phyloP scores from a whole-genome alignment of 2,329 filamentous ascomycete genomes.

The Hymenotorrendiella dingleyae region DNA sequence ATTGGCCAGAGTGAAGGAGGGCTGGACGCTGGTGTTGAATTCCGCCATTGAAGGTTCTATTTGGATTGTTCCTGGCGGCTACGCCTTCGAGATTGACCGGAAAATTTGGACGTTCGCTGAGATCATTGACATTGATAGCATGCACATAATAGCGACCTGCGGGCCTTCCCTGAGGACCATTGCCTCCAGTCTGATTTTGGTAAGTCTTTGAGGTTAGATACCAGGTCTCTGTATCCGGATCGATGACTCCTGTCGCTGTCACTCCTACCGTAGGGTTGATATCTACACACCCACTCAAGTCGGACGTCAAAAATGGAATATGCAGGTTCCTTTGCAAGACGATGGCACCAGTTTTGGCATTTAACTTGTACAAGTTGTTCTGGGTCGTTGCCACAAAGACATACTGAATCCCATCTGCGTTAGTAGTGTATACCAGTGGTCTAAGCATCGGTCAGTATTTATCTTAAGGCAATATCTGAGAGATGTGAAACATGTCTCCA shows the following conservation, averaged over 20 bases:
- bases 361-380: slow-evolving; percentile 51
- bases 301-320: slow-evolving; percentile 41
- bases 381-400: slow-evolving; percentile 52
- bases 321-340: slow-evolving; percentile 42
- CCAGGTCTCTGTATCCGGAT: slow-evolving; percentile 42
- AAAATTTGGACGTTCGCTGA: slow-evolving; percentile 36
- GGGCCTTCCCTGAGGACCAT: slow-evolving; percentile 34
- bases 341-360: slow-evolving; percentile 48
- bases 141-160: slow-evolving; percentile 41
- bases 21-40: slow-evolving; percentile 43
- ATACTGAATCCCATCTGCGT: slow-evolving; percentile 39
- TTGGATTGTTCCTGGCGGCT: slow-evolving; percentile 40
- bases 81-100: slow-evolving; percentile 39
- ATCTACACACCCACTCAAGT: slow-evolving; percentile 40
- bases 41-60: slow-evolving; percentile 40
- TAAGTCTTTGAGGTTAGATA: slow-evolving; percentile 47
- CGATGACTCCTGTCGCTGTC: slow-evolving; percentile 45
- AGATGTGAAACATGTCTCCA: too few species aligned
- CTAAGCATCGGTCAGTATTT: too few species aligned
- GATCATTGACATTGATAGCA: slow-evolving; percentile 40
- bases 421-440: slow-evolving; percentile 47
- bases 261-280: slow-evolving; percentile 43
- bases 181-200: slow-evolving; percentile 30
- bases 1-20: slow-evolving; percentile 40
- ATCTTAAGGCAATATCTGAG: too few species aligned